Conservation (phyloP, 1,139 yeast genomes). For the Protomyces gravidus region DNA sequence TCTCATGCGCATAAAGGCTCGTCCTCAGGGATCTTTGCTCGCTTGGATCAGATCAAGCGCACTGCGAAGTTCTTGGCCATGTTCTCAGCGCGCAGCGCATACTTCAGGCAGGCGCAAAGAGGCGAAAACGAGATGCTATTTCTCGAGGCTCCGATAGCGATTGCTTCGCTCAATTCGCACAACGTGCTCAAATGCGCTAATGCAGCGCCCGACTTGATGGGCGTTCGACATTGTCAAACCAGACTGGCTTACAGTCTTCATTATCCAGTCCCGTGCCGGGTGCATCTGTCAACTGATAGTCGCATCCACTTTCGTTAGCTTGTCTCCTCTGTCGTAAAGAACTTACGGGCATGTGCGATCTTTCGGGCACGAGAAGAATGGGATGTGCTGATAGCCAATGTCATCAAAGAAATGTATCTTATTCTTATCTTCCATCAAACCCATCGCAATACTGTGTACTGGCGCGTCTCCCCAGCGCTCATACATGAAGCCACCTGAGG, state of each 20-base stretch:
- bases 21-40: too few species aligned
- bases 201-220: background rate
- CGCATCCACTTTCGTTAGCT: slow-evolving; percentile 2
- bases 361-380: slow-evolving; percentile 21
- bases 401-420: slow-evolving; percentile 46
- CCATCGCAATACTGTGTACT: slow-evolving; percentile 50
- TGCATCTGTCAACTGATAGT: slow-evolving; percentile 12
- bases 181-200: background rate
- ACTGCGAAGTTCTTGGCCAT: too few species aligned
- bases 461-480: slow-evolving; percentile 96
- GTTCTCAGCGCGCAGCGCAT: too few species aligned
- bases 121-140: too few species aligned
- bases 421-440: slow-evolving; percentile 17
- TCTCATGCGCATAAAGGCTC: too few species aligned
- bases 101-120: too few species aligned
- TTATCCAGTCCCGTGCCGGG: slow-evolving; percentile 24
- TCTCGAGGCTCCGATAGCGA: too few species aligned
- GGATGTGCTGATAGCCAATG: slow-evolving; percentile 29
- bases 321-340: background rate
- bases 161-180: too few species aligned
- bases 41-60: too few species aligned
- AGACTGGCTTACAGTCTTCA: slow-evolving; percentile 27
- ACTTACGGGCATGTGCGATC: background rate
- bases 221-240: slow-evolving; percentile 13
- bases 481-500: slow-evolving; percentile 81